phyloP scores from a whole-genome alignment of 495 filamentous ascomycete species.

The Penicillium egyptiacum region DNA sequence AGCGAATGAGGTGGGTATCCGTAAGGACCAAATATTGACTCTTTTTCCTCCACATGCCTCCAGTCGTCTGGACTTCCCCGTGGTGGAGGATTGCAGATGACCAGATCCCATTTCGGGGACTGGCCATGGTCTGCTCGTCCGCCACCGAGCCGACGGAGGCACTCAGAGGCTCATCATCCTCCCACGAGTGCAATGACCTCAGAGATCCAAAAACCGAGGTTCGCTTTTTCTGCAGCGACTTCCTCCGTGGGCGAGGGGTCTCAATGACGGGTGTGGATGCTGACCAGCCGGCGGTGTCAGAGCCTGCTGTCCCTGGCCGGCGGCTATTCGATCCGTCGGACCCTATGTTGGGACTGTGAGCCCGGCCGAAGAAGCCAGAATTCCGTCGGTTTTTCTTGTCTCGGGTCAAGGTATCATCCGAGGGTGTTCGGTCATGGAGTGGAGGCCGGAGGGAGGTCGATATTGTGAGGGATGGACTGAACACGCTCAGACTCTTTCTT shows the following conservation, averaged over 20 bases:
- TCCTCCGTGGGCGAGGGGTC: constrained; percentile 37
- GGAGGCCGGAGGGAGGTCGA: constrained; percentile 23
- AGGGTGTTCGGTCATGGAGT: constrained; percentile 40
- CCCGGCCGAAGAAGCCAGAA: constrained; percentile 46
- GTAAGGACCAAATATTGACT: constrained; percentile 92
- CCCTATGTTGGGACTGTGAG: constrained; percentile 25
- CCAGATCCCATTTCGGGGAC: constrained; percentile 38
- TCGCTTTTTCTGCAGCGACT: constrained; percentile 51
- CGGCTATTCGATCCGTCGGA: constrained; percentile 24
- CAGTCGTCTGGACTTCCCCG: constrained; percentile 78
- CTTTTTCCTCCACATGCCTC: constrained; percentile 78
- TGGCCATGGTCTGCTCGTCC: constrained; percentile 33
- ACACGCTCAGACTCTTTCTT: constrained; percentile 48
- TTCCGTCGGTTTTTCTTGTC: constrained; percentile 46
- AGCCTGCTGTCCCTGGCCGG: constrained; percentile 35
- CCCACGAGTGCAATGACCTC: constrained; percentile 50
- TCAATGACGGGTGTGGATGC: constrained; percentile 30
- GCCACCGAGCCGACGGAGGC: constrained; percentile 37
- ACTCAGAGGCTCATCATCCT: constrained; percentile 49
- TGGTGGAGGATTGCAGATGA: constrained; percentile 58
- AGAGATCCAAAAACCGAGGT: constrained; percentile 59
- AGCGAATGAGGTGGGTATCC: constrained; percentile 75
- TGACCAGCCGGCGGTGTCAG: constrained; percentile 27
- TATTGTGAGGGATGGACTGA: constrained; percentile 35
- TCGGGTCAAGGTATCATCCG: constrained; percentile 36